These are phyloP conservation scores for Eudorina sp. DNA, from an alignment of 139 green algal genomes.

Conservation along the genomic window DNA sequence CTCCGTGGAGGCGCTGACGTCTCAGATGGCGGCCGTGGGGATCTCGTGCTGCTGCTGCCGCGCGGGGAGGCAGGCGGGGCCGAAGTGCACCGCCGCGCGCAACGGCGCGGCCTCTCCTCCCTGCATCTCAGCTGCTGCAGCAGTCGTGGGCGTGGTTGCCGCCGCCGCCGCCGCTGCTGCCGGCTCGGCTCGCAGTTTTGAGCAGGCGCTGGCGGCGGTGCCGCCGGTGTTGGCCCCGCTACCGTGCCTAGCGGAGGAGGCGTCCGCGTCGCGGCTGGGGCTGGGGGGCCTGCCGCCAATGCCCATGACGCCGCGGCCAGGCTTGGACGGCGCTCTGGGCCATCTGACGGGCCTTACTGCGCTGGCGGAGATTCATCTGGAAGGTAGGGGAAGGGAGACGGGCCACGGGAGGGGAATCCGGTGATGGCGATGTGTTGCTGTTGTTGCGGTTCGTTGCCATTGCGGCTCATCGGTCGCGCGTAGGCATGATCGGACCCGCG, in stretches of 20 bases:
- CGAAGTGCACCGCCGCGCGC: no score
- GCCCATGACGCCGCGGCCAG: neutral
- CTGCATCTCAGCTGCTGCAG: neutral
- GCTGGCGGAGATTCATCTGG: slow-evolving; percentile 23
- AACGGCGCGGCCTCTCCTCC: no score
- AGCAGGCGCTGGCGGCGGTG: neutral
- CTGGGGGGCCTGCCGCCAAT: neutral
- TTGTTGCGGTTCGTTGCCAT: no score
- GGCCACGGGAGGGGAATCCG: neutral
- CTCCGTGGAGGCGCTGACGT: neutral
- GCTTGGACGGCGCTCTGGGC: slow-evolving; percentile 27
- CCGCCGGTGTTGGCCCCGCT: neutral
- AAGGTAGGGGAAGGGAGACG: slow-evolving; percentile 1
- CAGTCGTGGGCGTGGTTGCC: neutral
- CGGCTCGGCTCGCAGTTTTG: neutral
- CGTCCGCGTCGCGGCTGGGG: neutral
- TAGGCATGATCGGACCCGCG: no score
- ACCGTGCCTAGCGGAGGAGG: neutral
- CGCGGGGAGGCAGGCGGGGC: no score
- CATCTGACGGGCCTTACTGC: slow-evolving; percentile 35
- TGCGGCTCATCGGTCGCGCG: no score
- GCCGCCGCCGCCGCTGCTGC: neutral
- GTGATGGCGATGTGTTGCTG: neutral
- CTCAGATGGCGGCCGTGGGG: slow-evolving; percentile 32
- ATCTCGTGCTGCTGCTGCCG: slow-evolving; percentile 20